A percentile compares a stretch with the other conserved stretches of the same genome.
These are phyloP conservation scores for Entomophthora muscae DNA, from an alignment of 371 early-diverging fungal species.

Conservation along the genomic window DNA sequence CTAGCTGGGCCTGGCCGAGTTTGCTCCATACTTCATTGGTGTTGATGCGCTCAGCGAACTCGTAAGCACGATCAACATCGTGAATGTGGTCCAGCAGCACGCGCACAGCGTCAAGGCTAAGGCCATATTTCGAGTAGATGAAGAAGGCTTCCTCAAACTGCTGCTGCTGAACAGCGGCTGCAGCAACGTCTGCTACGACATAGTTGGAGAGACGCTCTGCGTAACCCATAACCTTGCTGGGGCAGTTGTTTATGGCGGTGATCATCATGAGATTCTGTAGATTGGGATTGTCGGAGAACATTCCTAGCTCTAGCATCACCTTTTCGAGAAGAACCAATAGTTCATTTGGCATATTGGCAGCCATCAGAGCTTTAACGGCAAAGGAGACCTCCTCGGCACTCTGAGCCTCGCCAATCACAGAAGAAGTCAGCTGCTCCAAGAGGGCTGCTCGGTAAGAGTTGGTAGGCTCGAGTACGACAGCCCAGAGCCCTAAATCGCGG, in stretches of 20 bases:
- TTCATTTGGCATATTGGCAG: conserved; percentile 84
- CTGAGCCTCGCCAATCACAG: conserved; percentile 85
- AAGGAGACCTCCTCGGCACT: conserved; percentile 94
- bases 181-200: conserved; percentile 91
- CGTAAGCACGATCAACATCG: conserved; percentile 85
- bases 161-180: conserved; percentile 72
- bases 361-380: conserved; percentile 96
- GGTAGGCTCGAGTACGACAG: conserved; percentile 50
- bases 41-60: conserved; percentile 84
- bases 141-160: conserved; percentile 90
- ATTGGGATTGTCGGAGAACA: conserved; percentile 88
- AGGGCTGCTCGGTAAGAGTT: conserved; percentile 72
- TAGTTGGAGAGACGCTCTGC: conserved; percentile 82
- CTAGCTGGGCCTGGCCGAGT: conserved; percentile 86
- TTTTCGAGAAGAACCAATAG: conserved; percentile 92
- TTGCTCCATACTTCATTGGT: conserved; percentile 83
- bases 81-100: conserved; percentile 83
- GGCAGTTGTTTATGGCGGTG: conserved; percentile 93
- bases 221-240: conserved; percentile 82
- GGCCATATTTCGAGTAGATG: conserved; percentile 84
- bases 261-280: conserved; percentile 92
- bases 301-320: conserved; percentile 74
- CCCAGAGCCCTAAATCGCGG: conserved; percentile 74
- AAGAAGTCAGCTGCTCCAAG: conserved; percentile 76
- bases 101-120: conserved; percentile 65